phyloP scores from a whole-genome alignment of 2,329 filamentous ascomycete species.

The Fusarium irregulare region DNA sequence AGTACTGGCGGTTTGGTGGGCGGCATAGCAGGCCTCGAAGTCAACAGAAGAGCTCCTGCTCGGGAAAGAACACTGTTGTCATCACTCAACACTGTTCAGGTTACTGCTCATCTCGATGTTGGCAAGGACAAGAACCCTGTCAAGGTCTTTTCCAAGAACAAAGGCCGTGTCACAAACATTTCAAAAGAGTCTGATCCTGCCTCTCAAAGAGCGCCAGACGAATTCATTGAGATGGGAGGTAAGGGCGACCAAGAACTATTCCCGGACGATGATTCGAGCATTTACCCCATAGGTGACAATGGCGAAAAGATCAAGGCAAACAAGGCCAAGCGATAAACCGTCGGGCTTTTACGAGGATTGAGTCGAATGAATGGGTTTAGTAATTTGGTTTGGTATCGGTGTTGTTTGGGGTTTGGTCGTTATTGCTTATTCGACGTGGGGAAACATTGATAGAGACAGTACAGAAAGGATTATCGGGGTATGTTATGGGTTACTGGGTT shows the following conservation, averaged over 20 bases:
- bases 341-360: neutral
- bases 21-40: conserved; percentile 84
- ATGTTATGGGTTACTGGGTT: conserved; percentile 3
- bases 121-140: conserved; percentile 68
- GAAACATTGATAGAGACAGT: conserved; percentile 26
- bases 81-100: conserved; percentile 78
- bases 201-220: conserved; percentile 72
- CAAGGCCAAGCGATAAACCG: conserved; percentile 41
- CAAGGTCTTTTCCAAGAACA: conserved; percentile 82
- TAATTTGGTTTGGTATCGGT: conserved; percentile 15
- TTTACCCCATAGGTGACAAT: conserved; percentile 57
- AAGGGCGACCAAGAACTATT: conserved; percentile 86
- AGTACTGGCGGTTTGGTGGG: conserved; percentile 93
- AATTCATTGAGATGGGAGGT: conserved; percentile 87
- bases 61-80: conserved; percentile 89
- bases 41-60: conserved; percentile 81
- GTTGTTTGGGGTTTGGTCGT: conserved; percentile 1
- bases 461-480: conserved; percentile 12
- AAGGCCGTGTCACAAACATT: conserved; percentile 52
- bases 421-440: conserved; percentile 9
- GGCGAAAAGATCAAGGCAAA: conserved; percentile 46
- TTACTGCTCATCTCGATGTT: conserved; percentile 65
- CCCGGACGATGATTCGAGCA: conserved; percentile 67
- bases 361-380: conserved; percentile 1
- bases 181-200: conserved; percentile 74